Conservation (phyloP, 192 early-diverging fungal genomes). For the Backusella westeae region DNA sequence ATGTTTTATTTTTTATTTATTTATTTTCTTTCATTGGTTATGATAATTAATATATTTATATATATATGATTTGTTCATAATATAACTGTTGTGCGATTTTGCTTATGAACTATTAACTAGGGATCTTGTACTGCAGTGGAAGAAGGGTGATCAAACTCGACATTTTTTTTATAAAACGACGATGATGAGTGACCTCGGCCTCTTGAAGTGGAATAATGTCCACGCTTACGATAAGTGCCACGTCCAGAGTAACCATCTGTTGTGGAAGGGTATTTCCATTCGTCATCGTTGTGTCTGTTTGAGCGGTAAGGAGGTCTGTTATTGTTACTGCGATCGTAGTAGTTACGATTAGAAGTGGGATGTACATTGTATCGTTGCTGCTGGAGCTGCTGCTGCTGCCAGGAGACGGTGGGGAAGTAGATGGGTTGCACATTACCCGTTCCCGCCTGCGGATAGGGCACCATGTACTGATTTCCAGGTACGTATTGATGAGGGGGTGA, state of each 20-base stretch:
- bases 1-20: not conserved
- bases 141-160: not conserved
- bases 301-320: not conserved
- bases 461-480: conserved; percentile 1
- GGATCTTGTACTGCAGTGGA: not conserved
- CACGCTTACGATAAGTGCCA: conserved; percentile 6
- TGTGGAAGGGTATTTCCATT: not conserved
- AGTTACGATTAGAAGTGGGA: not conserved
- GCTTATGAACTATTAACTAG: not conserved
- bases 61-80: not conserved
- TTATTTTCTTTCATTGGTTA: not conserved
- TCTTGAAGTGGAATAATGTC: not conserved
- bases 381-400: not conserved
- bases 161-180: not conserved
- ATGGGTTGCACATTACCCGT: conserved; percentile 1
- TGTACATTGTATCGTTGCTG: not conserved
- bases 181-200: not conserved
- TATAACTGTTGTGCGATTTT: not conserved
- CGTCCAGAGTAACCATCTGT: not conserved
- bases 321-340: not conserved
- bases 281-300: not conserved
- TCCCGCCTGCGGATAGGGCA: conserved; percentile 6
- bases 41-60: not conserved
- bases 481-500: conserved; percentile 10
- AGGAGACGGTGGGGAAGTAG: not conserved